Conservation (phyloP, 768 basidiomycete species). For the Rhizopogon rudus region DNA sequence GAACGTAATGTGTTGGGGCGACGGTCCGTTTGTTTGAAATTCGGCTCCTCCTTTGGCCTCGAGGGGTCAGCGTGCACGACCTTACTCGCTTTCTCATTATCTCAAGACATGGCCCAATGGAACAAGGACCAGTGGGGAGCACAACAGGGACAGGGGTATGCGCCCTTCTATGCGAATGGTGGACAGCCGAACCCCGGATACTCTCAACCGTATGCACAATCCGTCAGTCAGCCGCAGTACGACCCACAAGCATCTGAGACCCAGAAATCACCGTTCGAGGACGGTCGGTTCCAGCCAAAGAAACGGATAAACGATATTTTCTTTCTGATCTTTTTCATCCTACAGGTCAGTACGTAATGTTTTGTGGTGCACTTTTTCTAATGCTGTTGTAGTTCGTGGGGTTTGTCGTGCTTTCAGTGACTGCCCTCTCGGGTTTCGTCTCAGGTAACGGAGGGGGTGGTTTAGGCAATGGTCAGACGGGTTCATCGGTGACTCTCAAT, state of each 20-base stretch:
- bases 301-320: constrained; percentile 69
- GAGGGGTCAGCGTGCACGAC: neutral
- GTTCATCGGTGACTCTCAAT: constrained; percentile 61
- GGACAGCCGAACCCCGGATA: constrained; percentile 15
- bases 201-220: constrained; percentile 21
- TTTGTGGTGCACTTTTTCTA: neutral
- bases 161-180: constrained; percentile 3
- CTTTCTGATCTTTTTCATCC: constrained; percentile 67
- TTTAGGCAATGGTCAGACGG: constrained; percentile 48
- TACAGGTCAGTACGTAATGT: constrained; percentile 41
- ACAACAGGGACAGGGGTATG: constrained; percentile 6
- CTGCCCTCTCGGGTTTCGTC: constrained; percentile 60
- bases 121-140: constrained; percentile 16
- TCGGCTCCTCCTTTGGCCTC: neutral
- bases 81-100: neutral
- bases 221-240: constrained; percentile 18
- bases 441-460: constrained; percentile 69
- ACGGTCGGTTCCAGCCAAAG: constrained; percentile 63
- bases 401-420: constrained; percentile 62
- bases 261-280: constrained; percentile 50
- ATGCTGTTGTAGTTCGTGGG: constrained; percentile 48
- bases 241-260: constrained; percentile 25
- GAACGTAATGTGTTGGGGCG: neutral
- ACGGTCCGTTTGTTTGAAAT: neutral
- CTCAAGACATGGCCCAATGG: constrained; percentile 11